Evolutionary conservation across 2,329 filamentous ascomycete species (phyloP).

Genomic region (Chaetomium olivaceum): DNA sequence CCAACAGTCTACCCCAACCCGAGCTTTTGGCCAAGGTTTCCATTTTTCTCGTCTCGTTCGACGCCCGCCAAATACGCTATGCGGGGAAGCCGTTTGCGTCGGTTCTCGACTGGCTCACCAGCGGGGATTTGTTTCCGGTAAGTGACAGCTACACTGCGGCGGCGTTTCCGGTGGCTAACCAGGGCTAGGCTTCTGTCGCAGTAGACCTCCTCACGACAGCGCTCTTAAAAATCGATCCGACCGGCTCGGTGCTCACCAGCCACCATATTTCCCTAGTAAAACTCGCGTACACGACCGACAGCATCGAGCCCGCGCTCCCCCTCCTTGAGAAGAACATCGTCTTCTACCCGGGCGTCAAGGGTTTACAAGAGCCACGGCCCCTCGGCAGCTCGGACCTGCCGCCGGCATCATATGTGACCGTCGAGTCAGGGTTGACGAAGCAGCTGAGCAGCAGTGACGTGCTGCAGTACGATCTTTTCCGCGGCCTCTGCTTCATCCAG

Average conservation of each 20-base stretch:
- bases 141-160: slow-evolving; percentile 15
- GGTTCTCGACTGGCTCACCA: slow-evolving; percentile 46
- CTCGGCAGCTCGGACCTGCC: slow-evolving; percentile 50
- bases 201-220: slow-evolving; percentile 51
- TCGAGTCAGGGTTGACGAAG: slow-evolving; percentile 57
- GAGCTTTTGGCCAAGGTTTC: slow-evolving; percentile 45
- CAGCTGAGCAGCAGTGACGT: slow-evolving; percentile 55
- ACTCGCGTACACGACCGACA: slow-evolving; percentile 58
- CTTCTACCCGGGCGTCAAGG: slow-evolving; percentile 58
- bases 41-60: slow-evolving; percentile 51
- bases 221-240: slow-evolving; percentile 66
- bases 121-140: slow-evolving; percentile 47
- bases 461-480: slow-evolving; percentile 66
- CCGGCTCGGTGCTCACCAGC: slow-evolving; percentile 65
- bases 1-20: slow-evolving; percentile 35
- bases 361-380: slow-evolving; percentile 40
- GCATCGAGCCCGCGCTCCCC: slow-evolving; percentile 56
- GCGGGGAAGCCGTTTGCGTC: slow-evolving; percentile 46
- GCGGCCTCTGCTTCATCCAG: slow-evolving; percentile 65
- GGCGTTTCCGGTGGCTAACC: slow-evolving; percentile 16
- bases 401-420: slow-evolving; percentile 60
- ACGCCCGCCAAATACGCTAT: slow-evolving; percentile 55
- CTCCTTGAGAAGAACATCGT: slow-evolving; percentile 67
- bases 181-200: slow-evolving; percentile 47
- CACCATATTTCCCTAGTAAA: slow-evolving; percentile 60